Base-by-base conservation (phyloP, 768 basidiomycete genomes). In the Russula compacta region DNA sequence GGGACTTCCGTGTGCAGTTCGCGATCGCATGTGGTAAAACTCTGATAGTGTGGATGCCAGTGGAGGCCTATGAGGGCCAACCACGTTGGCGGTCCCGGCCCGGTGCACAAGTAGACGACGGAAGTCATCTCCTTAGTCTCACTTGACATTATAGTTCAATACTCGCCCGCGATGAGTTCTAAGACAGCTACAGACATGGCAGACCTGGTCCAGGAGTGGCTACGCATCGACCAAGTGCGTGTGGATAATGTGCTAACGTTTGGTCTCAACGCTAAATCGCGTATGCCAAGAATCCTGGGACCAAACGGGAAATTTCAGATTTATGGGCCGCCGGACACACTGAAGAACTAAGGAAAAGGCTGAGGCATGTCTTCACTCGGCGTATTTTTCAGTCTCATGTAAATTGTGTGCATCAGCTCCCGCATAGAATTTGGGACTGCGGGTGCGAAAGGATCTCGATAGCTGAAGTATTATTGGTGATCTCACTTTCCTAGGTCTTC, bases 361-460 rank as follows among this genome's bases (percentile, higher is more conserved):
- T 87, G 78, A 79, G 79, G 85, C 82, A 58, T 49, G 46, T 10
- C 9, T 35, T 51, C 42, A 8, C 40, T 29, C 43, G 17, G 10
- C 8, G 9, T 35, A 24, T 53, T 14, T 24, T 33, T 46, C n/a
- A 21, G 14, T 19, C 15, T 12, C 46, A 32, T 39, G 51, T 53
- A 64, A 33, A 44, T 11, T 36, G 4, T n/a, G 3, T 17, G n/a
- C 29, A n/a, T 54, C 44, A 89, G 87, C 66, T 73, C 74, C 4
- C 81, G 92, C 39, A 93, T 95, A 65, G 81, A 86, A 61, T 95
- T 95, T 71, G 92, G 92, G 5, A 95, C 92, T 24, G 90, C 92
- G 29, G 46, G 46, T 42, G 8, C 21, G 33, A 38, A 38, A 10
- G 7, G 36, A 17, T 39, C 36, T 44, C 17, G 21, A 42, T 53